phyloP scores from a whole-genome alignment of 768 basidiomycete species.

The Floccularia luteovirens region DNA sequence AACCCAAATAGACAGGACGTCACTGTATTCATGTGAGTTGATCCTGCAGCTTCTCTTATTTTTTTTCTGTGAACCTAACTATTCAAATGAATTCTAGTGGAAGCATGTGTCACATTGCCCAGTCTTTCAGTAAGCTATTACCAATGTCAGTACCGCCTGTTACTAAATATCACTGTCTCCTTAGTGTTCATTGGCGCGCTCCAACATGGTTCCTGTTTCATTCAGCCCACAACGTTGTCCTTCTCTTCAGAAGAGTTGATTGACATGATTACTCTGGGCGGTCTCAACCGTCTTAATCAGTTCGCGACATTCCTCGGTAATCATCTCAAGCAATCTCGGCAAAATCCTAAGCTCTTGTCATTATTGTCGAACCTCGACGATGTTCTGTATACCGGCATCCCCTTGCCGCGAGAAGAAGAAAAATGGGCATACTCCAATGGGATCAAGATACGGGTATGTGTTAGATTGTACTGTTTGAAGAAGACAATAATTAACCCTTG shows the following conservation, averaged over 20 bases:
- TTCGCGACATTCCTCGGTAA: slow-evolving; percentile 62
- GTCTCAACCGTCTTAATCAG: slow-evolving; percentile 69
- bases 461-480: slow-evolving; percentile 6
- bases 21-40: slow-evolving; percentile 62
- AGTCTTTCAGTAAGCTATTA: slow-evolving; percentile 58
- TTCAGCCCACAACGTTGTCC: slow-evolving; percentile 59
- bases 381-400: slow-evolving; percentile 58
- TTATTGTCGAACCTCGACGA: slow-evolving; percentile 52
- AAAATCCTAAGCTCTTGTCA: slow-evolving; percentile 52
- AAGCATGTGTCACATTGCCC: slow-evolving; percentile 79
- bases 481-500: slow-evolving; percentile 17
- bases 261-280: slow-evolving; percentile 61
- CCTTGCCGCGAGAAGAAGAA: slow-evolving; percentile 61
- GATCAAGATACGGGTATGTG: slow-evolving; percentile 53
- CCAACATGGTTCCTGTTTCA: slow-evolving; percentile 65
- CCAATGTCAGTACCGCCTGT: not conserved
- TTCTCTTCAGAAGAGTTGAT: slow-evolving; percentile 65
- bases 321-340: slow-evolving; percentile 54
- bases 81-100: slow-evolving; percentile 43
- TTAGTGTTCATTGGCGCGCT: slow-evolving; percentile 66
- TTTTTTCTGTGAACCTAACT: slow-evolving; percentile 20
- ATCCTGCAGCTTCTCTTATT: slow-evolving; percentile 10
- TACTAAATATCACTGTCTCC: not conserved
- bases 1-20: slow-evolving; percentile 55
- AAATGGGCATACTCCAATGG: slow-evolving; percentile 61